Evolutionary conservation across 768 basidiomycete species (phyloP).

Genomic region (Suillus luteus): DNA sequence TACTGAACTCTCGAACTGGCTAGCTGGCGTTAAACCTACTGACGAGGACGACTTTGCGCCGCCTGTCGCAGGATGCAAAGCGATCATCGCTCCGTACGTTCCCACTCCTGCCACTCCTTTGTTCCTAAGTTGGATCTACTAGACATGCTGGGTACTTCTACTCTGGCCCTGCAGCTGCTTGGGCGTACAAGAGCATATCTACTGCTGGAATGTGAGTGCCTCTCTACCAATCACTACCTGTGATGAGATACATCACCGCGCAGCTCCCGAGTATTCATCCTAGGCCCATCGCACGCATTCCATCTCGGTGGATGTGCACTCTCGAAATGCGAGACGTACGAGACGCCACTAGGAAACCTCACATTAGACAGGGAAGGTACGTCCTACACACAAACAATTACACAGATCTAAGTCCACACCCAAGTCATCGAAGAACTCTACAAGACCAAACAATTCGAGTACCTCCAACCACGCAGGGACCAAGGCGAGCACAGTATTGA

Average conservation of each 20-base stretch:
- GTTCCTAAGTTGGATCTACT: conserved; percentile 12
- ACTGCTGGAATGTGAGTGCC: conserved; percentile 71
- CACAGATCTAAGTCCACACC: not conserved
- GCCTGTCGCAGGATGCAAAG: conserved; percentile 72
- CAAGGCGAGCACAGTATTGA: conserved; percentile 97
- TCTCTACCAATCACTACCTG: conserved; percentile 4
- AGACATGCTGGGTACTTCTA: conserved; percentile 97
- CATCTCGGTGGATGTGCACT: conserved; percentile 88
- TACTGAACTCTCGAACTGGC: conserved; percentile 62
- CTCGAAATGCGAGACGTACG: conserved; percentile 73
- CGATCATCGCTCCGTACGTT: conserved; percentile 96
- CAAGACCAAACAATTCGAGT: conserved; percentile 66
- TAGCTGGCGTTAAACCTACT: conserved; percentile 55
- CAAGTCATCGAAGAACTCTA: conserved; percentile 69
- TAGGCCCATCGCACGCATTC: conserved; percentile 94
- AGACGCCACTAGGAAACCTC: conserved; percentile 83
- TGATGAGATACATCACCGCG: conserved; percentile 14
- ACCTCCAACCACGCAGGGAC: conserved; percentile 68
- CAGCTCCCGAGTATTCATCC: conserved; percentile 90
- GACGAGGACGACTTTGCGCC: conserved; percentile 52
- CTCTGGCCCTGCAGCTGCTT: conserved; percentile 91
- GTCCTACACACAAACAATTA: conserved; percentile 27
- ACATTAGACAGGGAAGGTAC: conserved; percentile 78
- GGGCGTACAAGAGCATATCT: conserved; percentile 93
- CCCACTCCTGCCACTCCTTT: not conserved